phyloP scores from a whole-genome alignment of 441 rosid species.

The Eutrema salsugineum region DNA sequence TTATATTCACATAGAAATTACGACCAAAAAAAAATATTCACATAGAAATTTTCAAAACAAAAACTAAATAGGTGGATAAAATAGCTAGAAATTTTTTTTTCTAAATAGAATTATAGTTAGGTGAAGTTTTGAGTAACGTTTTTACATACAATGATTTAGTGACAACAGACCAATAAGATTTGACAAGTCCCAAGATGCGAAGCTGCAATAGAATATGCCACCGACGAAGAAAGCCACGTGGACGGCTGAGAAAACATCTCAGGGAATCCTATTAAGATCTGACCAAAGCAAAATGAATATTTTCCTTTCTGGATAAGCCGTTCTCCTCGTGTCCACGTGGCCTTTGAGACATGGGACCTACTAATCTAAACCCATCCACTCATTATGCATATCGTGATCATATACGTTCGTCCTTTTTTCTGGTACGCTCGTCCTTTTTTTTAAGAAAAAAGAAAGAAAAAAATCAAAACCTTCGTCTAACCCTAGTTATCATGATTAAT shows the following conservation, averaged over 20 bases:
- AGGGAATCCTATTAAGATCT: slow-evolving; percentile 11
- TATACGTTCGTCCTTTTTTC: neutral
- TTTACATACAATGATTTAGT: neutral
- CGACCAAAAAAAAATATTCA: too few relatives aligned
- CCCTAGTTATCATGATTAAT: too few relatives aligned
- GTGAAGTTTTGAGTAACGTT: slow-evolving; percentile 8
- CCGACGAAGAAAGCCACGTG: slow-evolving; percentile 25
- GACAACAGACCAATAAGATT: neutral
- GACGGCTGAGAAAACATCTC: neutral
- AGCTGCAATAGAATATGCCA: slow-evolving; percentile 14
- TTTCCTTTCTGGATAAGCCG: slow-evolving; percentile 24
- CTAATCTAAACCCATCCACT: slow-evolving; percentile 27
- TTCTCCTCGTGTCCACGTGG: slow-evolving; percentile 25
- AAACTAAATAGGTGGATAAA: neutral
- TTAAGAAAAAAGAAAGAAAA: too few relatives aligned
- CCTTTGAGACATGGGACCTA: slow-evolving; percentile 6
- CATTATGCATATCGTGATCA: neutral
- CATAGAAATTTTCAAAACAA: too few relatives aligned
- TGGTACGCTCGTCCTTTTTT: neutral
- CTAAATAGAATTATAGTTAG: neutral
- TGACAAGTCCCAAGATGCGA: neutral
- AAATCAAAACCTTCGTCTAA: too few relatives aligned
- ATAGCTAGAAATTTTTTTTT: neutral
- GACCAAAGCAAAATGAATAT: neutral
- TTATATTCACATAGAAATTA: neutral